Conservation (phyloP, 495 filamentous ascomycete species). For the Hypoxylon fuscum region DNA sequence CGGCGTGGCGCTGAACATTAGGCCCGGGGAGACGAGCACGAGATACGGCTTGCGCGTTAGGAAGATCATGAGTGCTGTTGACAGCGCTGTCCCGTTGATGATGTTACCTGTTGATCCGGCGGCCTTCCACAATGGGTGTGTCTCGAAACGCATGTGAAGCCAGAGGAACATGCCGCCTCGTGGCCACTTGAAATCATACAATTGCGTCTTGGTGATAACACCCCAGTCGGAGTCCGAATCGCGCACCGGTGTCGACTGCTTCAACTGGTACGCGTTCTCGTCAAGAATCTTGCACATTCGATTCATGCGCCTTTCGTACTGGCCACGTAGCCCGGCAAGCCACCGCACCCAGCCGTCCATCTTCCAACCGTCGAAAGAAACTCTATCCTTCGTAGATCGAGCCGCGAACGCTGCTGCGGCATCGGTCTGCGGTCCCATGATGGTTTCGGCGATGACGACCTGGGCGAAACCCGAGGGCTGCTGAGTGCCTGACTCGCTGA, state of each 20-base stretch:
- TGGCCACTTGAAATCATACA: conserved; percentile 80
- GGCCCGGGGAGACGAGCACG: conserved; percentile 72
- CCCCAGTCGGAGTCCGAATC: conserved; percentile 64
- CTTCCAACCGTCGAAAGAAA: conserved; percentile 69
- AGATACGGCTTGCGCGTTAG: conserved; percentile 72
- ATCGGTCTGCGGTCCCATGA: conserved; percentile 71
- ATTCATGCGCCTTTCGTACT: conserved; percentile 85
- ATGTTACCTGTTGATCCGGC: conserved; percentile 43
- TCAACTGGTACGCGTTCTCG: conserved; percentile 66
- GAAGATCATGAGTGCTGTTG: conserved; percentile 74
- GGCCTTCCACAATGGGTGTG: conserved; percentile 72
- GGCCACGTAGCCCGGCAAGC: conserved; percentile 81
- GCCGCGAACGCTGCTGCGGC: conserved; percentile 48
- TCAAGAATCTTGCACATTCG: conserved; percentile 77
- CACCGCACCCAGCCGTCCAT: conserved; percentile 88
- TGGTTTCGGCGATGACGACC: conserved; percentile 75
- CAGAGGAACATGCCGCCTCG: conserved; percentile 95
- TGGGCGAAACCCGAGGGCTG: conserved; percentile 92
- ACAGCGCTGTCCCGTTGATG: conserved; percentile 55
- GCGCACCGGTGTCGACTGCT: conserved; percentile 53
- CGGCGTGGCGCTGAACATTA: conserved; percentile 73
- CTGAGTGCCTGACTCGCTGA: conserved; percentile 74
- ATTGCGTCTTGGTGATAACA: conserved; percentile 72
- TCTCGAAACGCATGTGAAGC: conserved; percentile 72
- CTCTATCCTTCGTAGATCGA: conserved; percentile 38